phyloP scores from a whole-genome alignment of 768 basidiomycete genomes.

The Kwoniella sp. region DNA sequence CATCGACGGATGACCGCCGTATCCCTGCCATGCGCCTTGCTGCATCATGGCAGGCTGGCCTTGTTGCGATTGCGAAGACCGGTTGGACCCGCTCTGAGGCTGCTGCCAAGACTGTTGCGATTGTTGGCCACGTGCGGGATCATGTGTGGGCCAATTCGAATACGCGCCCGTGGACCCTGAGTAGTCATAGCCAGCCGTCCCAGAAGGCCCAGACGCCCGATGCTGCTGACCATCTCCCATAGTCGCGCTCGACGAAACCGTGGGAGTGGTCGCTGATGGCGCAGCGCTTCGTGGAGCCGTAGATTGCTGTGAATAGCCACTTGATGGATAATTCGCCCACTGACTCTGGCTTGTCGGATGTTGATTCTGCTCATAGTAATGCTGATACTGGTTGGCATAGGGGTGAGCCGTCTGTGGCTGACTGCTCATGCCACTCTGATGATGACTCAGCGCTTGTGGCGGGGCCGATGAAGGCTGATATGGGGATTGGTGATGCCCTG shows the following conservation, averaged over 20 bases:
- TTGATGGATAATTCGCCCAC: conserved; percentile 12
- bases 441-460: conserved; percentile 12
- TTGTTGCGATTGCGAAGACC: conserved; percentile 5
- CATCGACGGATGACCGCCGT: conserved; percentile 14
- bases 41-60: background rate
- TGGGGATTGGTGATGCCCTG: conserved; percentile 12
- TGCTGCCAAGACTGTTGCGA: conserved; percentile 14
- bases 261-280: conserved; percentile 11
- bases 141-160: conserved; percentile 14
- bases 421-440: conserved; percentile 4
- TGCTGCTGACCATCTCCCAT: conserved; percentile 10
- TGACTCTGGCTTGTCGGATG: conserved; percentile 1
- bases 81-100: conserved; percentile 1
- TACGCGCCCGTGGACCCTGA: background rate
- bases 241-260: conserved; percentile 6
- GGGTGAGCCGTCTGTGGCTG: conserved; percentile 21
- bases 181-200: conserved; percentile 7
- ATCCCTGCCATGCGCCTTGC: conserved; percentile 19
- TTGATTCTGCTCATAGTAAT: conserved; percentile 18
- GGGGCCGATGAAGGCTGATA: conserved; percentile 21
- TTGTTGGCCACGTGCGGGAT: conserved; percentile 3
- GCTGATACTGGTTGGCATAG: conserved; percentile 12
- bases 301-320: conserved; percentile 10
- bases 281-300: conserved; percentile 4
- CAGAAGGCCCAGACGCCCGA: background rate